Conservation (phyloP, 2,329 filamentous ascomycete species). For the Neonectria hederae region DNA sequence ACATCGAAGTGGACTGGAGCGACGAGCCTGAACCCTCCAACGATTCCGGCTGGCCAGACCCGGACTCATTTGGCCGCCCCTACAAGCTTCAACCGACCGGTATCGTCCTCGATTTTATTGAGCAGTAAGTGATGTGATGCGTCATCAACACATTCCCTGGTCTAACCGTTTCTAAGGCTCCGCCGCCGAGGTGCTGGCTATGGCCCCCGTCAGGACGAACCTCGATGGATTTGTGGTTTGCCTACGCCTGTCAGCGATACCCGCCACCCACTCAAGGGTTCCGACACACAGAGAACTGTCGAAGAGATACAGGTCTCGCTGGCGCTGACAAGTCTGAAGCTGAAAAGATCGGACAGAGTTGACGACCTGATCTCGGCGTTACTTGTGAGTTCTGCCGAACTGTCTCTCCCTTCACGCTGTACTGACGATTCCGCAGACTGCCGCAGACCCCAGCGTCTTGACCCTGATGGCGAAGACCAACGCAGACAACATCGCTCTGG, state of each 20-base stretch:
- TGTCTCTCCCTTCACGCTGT: conserved; percentile 1
- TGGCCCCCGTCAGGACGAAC: conserved; percentile 44
- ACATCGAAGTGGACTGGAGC: conserved; percentile 73
- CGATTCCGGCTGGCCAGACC: conserved; percentile 65
- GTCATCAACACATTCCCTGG: neutral
- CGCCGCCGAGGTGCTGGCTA: conserved; percentile 52
- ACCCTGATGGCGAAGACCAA: conserved; percentile 60
- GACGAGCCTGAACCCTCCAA: conserved; percentile 67
- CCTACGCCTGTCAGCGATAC: conserved; percentile 36
- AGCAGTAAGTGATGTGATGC: conserved; percentile 57
- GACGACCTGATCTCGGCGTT: conserved; percentile 67
- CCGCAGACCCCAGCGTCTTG: conserved; percentile 57
- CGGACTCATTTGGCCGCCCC: conserved; percentile 69
- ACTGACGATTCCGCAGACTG: conserved; percentile 47
- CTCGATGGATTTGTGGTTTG: conserved; percentile 44
- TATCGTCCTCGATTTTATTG: conserved; percentile 78
- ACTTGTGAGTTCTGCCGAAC: conserved; percentile 61
- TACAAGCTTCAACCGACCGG: conserved; percentile 72
- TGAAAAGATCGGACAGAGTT: conserved; percentile 59
- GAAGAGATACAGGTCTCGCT: conserved; percentile 74
- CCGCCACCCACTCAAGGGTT: conserved; percentile 41
- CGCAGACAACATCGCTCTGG: conserved; percentile 52
- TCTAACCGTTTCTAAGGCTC: conserved; percentile 43
- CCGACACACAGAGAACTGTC: conserved; percentile 57
- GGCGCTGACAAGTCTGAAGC: conserved; percentile 67